These are phyloP conservation scores for Fusarium hainanense DNA, from an alignment of 2,329 filamentous ascomycete species.

Conservation along the genomic window DNA sequence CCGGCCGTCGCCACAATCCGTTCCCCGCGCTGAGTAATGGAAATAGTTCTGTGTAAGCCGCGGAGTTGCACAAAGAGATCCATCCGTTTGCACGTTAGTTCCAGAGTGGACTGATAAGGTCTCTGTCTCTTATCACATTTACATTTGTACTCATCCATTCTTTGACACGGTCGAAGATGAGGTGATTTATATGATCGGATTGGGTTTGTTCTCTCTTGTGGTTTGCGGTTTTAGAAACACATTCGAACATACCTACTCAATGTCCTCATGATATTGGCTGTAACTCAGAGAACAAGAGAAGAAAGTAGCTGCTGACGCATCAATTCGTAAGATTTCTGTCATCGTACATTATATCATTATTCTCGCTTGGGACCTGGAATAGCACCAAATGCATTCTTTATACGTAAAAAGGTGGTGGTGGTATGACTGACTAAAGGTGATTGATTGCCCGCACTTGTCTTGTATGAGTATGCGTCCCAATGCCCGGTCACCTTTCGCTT, in stretches of 20 bases:
- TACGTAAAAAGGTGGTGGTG: not conserved
- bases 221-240: not conserved
- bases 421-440: not conserved
- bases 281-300: not conserved
- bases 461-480: not conserved
- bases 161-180: not conserved
- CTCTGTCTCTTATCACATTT: not conserved
- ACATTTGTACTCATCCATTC: not conserved
- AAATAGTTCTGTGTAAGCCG: conserved; percentile 17
- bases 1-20: conserved; percentile 28
- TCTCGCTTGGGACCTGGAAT: not conserved
- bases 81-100: not conserved
- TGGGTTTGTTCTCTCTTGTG: not conserved
- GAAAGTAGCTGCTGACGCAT: not conserved
- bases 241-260: not conserved
- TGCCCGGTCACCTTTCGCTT: not conserved
- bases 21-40: conserved; percentile 37
- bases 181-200: not conserved
- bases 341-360: not conserved
- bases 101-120: not conserved
- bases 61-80: conserved; percentile 21
- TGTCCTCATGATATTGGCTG: not conserved
- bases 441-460: no score
- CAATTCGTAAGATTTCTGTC: not conserved
- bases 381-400: not conserved